Evolutionary conservation across 202 grass and related monocot species (phyloP), one percentile per base, ranked within the genome.

Genomic region (Dendrocalamus latiflorus): DNA sequence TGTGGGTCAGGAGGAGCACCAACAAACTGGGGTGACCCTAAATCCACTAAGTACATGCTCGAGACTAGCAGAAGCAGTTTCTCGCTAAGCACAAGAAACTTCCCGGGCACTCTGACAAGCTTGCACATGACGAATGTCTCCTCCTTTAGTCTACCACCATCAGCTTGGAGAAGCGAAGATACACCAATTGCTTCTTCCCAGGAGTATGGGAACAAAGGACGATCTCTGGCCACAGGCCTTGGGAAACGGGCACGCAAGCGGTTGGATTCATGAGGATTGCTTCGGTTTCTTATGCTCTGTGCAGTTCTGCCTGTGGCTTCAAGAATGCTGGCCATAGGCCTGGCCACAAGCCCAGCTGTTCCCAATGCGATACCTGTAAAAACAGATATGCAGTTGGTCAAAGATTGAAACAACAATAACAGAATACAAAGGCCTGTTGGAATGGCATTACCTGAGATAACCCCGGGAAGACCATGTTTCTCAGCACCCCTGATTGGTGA

Each of bases 401-500:
- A n/a, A n/a, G n/a, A n/a, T n/a, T n/a, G n/a, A n/a, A n/a, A n/a
- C n/a, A n/a, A n/a, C n/a, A n/a, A n/a, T n/a, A n/a, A n/a, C n/a
- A n/a, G n/a, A n/a, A n/a, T n/a, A n/a, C n/a, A n/a, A n/a, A n/a
- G n/a, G n/a, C n/a, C n/a, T n/a, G n/a, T n/a, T n/a, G n/a, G n/a
- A n/a, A n/a, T n/a, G n/a, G n/a, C n/a, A n/a, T n/a, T n/a, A n/a
- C n/a, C n/a, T n/a, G n/a, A n/a, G n/a, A n/a, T n/a, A n/a, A n/a
- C n/a, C n/a, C n/a, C n/a, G n/a, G n/a, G n/a, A n/a, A n/a, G n/a
- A n/a, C n/a, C n/a, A n/a, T n/a, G n/a, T n/a, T n/a, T n/a, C n/a
- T n/a, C n/a, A n/a, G n/a, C n/a, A n/a, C n/a, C n/a, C n/a, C n/a
- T 93, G 41, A 98, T 95, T 49, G 95, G 92, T 77, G 93, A 98